phyloP scores from a whole-genome alignment of 768 basidiomycete species.

The Trichaptum fuscoviolaceum region DNA sequence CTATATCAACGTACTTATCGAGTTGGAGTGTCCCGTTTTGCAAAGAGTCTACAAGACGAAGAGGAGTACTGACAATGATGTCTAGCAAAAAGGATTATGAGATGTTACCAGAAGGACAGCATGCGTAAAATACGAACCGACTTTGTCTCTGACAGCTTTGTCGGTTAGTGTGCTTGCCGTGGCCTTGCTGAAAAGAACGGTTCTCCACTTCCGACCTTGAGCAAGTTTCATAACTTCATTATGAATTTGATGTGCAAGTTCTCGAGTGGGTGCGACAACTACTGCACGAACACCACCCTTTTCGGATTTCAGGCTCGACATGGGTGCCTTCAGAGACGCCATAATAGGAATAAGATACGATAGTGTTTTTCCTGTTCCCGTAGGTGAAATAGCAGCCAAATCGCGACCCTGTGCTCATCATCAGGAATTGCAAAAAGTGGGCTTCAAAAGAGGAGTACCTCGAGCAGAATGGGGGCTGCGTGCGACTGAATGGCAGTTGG shows the following conservation, averaged over 20 bases:
- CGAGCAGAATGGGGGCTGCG: slow-evolving; percentile 73
- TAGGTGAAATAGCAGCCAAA: slow-evolving; percentile 91
- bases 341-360: slow-evolving; percentile 87
- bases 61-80: slow-evolving; percentile 87
- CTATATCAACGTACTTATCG: slow-evolving; percentile 52
- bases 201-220: slow-evolving; percentile 77
- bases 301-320: slow-evolving; percentile 39
- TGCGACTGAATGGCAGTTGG: slow-evolving; percentile 83
- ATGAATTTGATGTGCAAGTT: slow-evolving; percentile 93
- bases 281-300: slow-evolving; percentile 69
- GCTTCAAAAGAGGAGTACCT: slow-evolving; percentile 36
- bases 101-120: slow-evolving; percentile 7
- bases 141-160: slow-evolving; percentile 67
- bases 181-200: slow-evolving; percentile 82
- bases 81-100: slow-evolving; percentile 41
- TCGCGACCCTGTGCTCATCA: slow-evolving; percentile 57
- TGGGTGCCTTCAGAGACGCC: slow-evolving; percentile 49
- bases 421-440: neutral
- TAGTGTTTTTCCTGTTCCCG: slow-evolving; percentile 95
- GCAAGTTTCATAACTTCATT: slow-evolving; percentile 85
- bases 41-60: slow-evolving; percentile 79
- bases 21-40: slow-evolving; percentile 62
- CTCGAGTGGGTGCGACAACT: slow-evolving; percentile 87
- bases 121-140: slow-evolving; percentile 46
- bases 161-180: slow-evolving; percentile 79